These are phyloP conservation scores for Penicillium soppii DNA, from an alignment of 495 filamentous ascomycete species.

Conservation along the genomic window DNA sequence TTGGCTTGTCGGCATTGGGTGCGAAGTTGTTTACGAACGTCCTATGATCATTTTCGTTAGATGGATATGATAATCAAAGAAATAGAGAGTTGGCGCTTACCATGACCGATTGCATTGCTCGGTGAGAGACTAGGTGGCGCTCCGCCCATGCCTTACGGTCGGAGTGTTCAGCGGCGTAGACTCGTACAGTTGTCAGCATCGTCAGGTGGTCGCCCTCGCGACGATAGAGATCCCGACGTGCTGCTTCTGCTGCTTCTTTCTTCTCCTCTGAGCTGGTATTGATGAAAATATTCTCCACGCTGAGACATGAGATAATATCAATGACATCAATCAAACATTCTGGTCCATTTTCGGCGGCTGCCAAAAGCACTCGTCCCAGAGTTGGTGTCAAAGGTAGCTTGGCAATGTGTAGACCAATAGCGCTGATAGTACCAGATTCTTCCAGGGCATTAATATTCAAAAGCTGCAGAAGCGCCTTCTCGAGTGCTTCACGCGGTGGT, in stretches of 20 bases:
- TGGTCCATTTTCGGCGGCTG: conserved; percentile 65
- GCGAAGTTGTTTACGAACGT: conserved; percentile 86
- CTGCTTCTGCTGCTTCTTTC: conserved; percentile 70
- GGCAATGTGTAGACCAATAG: conserved; percentile 73
- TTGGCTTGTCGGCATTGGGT: conserved; percentile 55
- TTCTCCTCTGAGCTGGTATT: conserved; percentile 79
- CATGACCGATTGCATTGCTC: conserved; percentile 80
- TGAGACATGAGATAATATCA: conserved; percentile 87
- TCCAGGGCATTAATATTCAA: conserved; percentile 73
- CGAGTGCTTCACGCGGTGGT: conserved; percentile 72
- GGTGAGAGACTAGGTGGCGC: conserved; percentile 70
- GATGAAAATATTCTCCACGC: conserved; percentile 84
- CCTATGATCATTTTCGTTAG: conserved; percentile 38
- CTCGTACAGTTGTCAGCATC: conserved; percentile 77
- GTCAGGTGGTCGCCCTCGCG: conserved; percentile 91
- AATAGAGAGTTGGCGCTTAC: conserved; percentile 30
- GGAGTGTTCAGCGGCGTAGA: conserved; percentile 70
- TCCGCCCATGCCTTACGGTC: conserved; percentile 79
- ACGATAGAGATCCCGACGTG: conserved; percentile 69
- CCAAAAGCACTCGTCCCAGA: conserved; percentile 78
- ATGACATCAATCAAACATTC: conserved; percentile 81
- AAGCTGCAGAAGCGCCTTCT: conserved; percentile 82
- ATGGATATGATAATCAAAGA: background rate
- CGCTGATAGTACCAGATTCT: conserved; percentile 70
- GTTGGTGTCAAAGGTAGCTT: conserved; percentile 79